phyloP scores from a whole-genome alignment of 2,329 filamentous ascomycete genomes.

The Phaeosphaeriaceae sp. region DNA sequence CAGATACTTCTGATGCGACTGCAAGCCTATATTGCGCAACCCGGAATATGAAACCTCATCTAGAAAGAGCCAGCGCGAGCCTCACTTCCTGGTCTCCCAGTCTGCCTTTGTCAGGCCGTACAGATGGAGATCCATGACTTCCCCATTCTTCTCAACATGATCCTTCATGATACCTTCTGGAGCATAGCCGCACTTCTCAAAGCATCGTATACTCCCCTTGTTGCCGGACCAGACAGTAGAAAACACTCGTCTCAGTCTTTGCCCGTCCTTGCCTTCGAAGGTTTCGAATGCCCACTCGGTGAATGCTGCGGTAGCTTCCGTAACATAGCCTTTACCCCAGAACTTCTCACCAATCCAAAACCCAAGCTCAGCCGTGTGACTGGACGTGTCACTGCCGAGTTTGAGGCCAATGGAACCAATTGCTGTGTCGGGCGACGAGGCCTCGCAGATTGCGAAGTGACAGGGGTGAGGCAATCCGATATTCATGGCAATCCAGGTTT shows the following conservation, averaged over 20 bases:
- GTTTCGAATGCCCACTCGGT: constrained; percentile 43
- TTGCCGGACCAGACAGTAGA: constrained; percentile 42
- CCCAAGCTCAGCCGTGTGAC: constrained; percentile 50
- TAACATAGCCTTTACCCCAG: constrained; percentile 46
- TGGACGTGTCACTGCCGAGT: constrained; percentile 42
- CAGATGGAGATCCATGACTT: constrained; percentile 38
- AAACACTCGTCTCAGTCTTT: constrained; percentile 37
- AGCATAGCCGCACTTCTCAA: constrained; percentile 49
- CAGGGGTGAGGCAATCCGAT: constrained; percentile 13
- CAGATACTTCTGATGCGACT: constrained; percentile 43
- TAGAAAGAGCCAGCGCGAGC: not conserved
- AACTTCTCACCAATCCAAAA: constrained; percentile 51
- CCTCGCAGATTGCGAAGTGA: constrained; percentile 28
- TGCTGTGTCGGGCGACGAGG: constrained; percentile 14
- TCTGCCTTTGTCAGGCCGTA: constrained; percentile 45
- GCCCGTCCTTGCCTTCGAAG: constrained; percentile 27
- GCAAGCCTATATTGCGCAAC: constrained; percentile 36
- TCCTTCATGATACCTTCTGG: constrained; percentile 47
- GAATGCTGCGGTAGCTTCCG: constrained; percentile 41
- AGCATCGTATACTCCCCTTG: constrained; percentile 41
- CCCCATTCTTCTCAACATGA: constrained; percentile 45
- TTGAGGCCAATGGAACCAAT: constrained; percentile 51
- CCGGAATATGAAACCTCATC: constrained; percentile 20
- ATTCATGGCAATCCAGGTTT: constrained; percentile 46
- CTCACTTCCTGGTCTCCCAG: constrained; percentile 3